Percentiles rank a stretch among this genome's conserved stretches.
Conservation (phyloP, 2,329 filamentous ascomycete species). For the Botrytis fabae region DNA sequence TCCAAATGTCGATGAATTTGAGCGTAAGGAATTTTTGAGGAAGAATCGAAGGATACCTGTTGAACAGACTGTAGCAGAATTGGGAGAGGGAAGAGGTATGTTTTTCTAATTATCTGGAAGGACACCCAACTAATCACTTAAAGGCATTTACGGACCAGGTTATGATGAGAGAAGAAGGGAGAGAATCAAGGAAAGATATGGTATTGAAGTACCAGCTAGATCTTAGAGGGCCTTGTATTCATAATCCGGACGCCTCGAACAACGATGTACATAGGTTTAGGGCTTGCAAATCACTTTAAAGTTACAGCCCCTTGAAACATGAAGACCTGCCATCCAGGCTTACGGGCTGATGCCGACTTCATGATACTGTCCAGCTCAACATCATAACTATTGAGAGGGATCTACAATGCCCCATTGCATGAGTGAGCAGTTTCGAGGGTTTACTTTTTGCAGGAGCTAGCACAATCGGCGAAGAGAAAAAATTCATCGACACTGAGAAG, state of each 20-base stretch:
- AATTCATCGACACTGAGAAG: neutral
- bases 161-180: conserved; percentile 68
- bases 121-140: neutral
- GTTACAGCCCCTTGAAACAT: neutral
- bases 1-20: conserved; percentile 60
- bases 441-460: neutral
- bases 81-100: conserved; percentile 71
- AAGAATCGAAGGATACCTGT: conserved; percentile 62
- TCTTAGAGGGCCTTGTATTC: conserved; percentile 31
- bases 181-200: conserved; percentile 68
- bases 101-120: conserved; percentile 26
- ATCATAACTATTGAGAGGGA: neutral
- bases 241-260: conserved; percentile 20
- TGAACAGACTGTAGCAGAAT: conserved; percentile 63
- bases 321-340: neutral
- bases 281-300: conserved; percentile 14
- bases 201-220: conserved; percentile 58
- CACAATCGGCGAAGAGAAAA: neutral
- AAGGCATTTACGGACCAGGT: conserved; percentile 66
- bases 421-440: neutral
- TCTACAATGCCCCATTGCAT: neutral
- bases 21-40: conserved; percentile 60
- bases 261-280: conserved; percentile 24
- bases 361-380: neutral
- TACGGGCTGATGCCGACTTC: neutral